Base-by-base conservation (phyloP, 768 basidiomycete genomes). In the Leccinum longicurvipes region DNA sequence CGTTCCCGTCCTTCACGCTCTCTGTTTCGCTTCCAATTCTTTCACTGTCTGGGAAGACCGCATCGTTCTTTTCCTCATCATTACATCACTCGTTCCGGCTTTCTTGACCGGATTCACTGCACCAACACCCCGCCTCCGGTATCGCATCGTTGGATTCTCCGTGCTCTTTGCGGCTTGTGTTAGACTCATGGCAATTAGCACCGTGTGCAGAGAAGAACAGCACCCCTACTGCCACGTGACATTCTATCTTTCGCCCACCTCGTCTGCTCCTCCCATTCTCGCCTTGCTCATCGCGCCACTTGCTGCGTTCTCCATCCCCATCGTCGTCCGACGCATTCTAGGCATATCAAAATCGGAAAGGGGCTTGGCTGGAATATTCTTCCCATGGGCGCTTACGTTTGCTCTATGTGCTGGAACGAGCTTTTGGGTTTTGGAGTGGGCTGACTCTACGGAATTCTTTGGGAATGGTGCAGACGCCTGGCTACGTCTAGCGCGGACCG, bases 21-120 rank as follows among this genome's bases (percentile, higher is more conserved):
- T 88, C 4, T 76, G 87, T 7, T 96, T 96, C 72, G 81, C 87
- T 15, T 96, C 94, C 24, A 98, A 98, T 75, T 97, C 94, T 0
- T 96, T 92, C 76, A 92, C 91, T n/a, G 82, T 98, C 70, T 98
- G 94, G 93, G 97, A 99, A 79, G 95, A 98, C 68, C 81, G 82
- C 29, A 76, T 91, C 53, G 77, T 89, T 11, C 82, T 85, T 8
- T 95, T 86, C 79, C 79, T 98, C 52, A 74, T 86, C 57, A 67
- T 86, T 44, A 82, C 81, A 34, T 88, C 83, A 29, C 73, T 93
- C 34, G 71, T 83, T 11, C 84, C 86, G 0, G 76, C 74, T 56
- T 73, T 89, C 57, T 65, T 88, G 29, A 77, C 76, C 47, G 87
- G 89, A 0, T 73, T 92, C 53, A 73, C 81, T 0, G 87, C 90